These are phyloP conservation scores for Arthromyces matolae DNA, from an alignment of 768 basidiomycete genomes.

Conservation along the genomic window DNA sequence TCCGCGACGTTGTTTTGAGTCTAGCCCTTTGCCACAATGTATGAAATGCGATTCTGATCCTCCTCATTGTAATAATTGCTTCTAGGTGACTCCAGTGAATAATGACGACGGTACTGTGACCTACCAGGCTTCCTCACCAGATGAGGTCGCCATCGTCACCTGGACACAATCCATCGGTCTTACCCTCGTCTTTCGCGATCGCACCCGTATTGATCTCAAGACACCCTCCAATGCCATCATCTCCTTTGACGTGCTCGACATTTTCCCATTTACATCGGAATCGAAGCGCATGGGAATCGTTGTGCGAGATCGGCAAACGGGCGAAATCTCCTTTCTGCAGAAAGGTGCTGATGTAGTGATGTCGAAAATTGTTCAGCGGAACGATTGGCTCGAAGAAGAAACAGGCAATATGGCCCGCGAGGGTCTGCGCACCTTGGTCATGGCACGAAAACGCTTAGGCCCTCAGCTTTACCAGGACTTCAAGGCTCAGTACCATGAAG, in stretches of 20 bases:
- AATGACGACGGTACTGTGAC: slow-evolving; percentile 95
- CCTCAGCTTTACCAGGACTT: slow-evolving; percentile 71
- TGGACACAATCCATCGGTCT: slow-evolving; percentile 97
- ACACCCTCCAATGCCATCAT: slow-evolving; percentile 62
- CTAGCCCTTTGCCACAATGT: slow-evolving; percentile 97
- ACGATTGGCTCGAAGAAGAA: slow-evolving; percentile 99
- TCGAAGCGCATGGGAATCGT: slow-evolving; percentile 99
- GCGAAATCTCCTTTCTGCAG: slow-evolving; percentile 86
- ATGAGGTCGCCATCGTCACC: slow-evolving; percentile 97
- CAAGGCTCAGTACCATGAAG: slow-evolving; percentile 65
- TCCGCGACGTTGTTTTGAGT: slow-evolving; percentile 89
- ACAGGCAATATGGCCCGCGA: slow-evolving; percentile 98
- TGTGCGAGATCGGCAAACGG: slow-evolving; percentile 70
- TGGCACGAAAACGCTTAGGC: slow-evolving; percentile 77
- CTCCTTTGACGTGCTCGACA: slow-evolving; percentile 81
- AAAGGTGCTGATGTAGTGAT: slow-evolving; percentile 99
- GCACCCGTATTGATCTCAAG: slow-evolving; percentile 83
- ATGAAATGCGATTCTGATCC: slow-evolving; percentile 21
- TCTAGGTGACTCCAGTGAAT: slow-evolving; percentile 87
- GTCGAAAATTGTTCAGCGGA: slow-evolving; percentile 89
- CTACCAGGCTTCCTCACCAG: slow-evolving; percentile 97
- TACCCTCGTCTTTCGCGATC: slow-evolving; percentile 84
- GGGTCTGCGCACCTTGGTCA: slow-evolving; percentile 89
- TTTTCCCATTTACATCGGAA: slow-evolving; percentile 98
- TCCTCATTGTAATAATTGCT: background rate